phyloP scores from a whole-genome alignment of 2,329 filamentous ascomycete genomes.

The Chrysoporthe cubensis region DNA sequence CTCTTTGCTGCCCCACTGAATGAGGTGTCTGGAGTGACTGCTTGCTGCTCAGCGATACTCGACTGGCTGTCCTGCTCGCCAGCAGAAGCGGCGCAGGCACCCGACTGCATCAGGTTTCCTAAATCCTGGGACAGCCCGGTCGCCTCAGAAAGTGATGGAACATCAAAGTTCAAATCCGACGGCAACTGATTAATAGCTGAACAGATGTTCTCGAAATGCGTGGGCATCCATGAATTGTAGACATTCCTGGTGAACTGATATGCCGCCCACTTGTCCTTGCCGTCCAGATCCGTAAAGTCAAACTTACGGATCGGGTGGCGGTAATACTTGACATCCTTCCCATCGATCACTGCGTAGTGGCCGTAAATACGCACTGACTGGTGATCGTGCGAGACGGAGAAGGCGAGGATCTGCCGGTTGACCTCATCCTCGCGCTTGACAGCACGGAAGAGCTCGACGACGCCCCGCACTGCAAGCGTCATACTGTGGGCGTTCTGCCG shows the following conservation, averaged over 20 bases:
- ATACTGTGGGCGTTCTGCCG: slow-evolving; percentile 47
- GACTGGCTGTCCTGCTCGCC: too few relatives aligned
- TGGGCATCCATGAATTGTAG: neutral
- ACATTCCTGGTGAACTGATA: neutral
- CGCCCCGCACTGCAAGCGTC: slow-evolving; percentile 44
- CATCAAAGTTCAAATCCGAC: too few relatives aligned
- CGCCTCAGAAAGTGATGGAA: too few relatives aligned
- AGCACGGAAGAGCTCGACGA: slow-evolving; percentile 44
- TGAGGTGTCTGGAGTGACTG: too few relatives aligned
- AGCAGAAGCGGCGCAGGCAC: too few relatives aligned
- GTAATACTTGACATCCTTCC: slow-evolving; percentile 16
- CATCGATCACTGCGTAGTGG: slow-evolving; percentile 44
- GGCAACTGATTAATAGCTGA: too few relatives aligned
- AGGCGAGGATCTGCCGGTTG: slow-evolving; percentile 46
- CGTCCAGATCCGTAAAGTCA: neutral
- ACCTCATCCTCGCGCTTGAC: slow-evolving; percentile 43
- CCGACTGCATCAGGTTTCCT: too few relatives aligned
- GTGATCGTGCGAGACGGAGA: slow-evolving; percentile 46
- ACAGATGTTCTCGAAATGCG: neutral
- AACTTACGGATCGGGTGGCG: neutral
- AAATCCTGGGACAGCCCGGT: too few relatives aligned
- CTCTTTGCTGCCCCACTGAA: too few relatives aligned
- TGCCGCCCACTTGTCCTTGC: neutral
- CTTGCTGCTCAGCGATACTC: too few relatives aligned
- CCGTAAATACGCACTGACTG: slow-evolving; percentile 42